Evolutionary conservation across 176 grass and related monocot species (phyloP), one percentile per base, ranked within the genome.

Genomic region (Panicum miliaceum): DNA sequence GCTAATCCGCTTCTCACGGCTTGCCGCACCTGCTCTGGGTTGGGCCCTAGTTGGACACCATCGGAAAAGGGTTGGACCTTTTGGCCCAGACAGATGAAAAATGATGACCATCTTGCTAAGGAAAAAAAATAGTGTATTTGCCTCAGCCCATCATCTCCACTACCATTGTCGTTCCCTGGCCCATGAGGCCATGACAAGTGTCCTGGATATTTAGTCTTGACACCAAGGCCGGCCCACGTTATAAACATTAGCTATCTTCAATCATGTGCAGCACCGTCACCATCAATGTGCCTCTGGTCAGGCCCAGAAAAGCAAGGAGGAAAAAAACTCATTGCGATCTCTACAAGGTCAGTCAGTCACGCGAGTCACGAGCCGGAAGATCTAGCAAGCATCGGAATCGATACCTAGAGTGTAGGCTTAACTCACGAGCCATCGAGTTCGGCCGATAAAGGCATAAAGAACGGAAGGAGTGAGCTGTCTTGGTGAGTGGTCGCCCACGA

Each of bases 1-100:
- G 84, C 89, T 78, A 86, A 90, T 86, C 88, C 80, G 84, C 43
- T 47, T 81, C 70, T 73, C 79, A 86, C 79, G 84, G 73, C 84
- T 62, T 70, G 59, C 73, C 88, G 48, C 73, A 78, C 58, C 54
- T 83, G 73, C 47, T 14, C 23, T 75, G 29, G 15, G 65, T 68
- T 79, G 84, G 88, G 79, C 64, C 60, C 36, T 4, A 77, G 5
- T 27, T 37, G 46, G 14, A 81, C 3, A 3, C 56, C 56, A 74
- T 53, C 9, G 1, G 6, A 32, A 15, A 4, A 4, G 19, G 6
- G 22, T 1, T 20, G 18, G 34, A 37, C 18, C 16, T 19, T 19
- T 52, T 16, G 50, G 50, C 3, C 50, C 16, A 6, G 1, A 51
- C 3, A 51, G 15, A 52, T 32, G 29, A 2, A 32, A 32, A 18